These are phyloP conservation scores for Paramecium octaurelia DNA, from an alignment of 73 alveolate genomes.

Conservation along the genomic window DNA sequence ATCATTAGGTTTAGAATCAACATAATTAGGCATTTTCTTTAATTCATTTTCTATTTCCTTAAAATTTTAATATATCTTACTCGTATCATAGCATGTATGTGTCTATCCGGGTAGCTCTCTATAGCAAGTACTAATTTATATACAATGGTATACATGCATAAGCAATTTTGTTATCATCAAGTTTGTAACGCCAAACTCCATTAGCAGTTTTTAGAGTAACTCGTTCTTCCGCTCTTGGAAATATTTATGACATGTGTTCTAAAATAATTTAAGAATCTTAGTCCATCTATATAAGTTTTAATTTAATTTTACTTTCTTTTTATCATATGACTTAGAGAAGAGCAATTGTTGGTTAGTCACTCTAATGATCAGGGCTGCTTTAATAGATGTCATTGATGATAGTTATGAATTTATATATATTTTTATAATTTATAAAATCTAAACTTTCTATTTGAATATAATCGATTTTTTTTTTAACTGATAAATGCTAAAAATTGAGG, in stretches of 20 bases:
- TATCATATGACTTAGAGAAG: background rate
- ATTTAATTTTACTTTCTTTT: background rate
- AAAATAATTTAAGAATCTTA: background rate
- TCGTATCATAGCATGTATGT: background rate
- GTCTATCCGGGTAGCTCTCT: background rate
- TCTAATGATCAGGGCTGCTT: background rate
- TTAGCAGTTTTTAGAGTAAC: slow-evolving; percentile 1
- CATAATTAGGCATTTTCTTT: background rate
- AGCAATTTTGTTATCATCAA: background rate
- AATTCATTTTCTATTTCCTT: slow-evolving; percentile 37
- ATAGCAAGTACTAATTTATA: background rate
- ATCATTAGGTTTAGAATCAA: background rate
- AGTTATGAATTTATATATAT: background rate
- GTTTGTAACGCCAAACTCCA: background rate
- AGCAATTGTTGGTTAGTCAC: background rate
- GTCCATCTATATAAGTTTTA: background rate
- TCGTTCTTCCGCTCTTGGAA: slow-evolving; percentile 36
- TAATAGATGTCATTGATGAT: background rate
- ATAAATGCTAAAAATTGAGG: background rate
- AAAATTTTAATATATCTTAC: background rate
- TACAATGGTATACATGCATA: background rate
- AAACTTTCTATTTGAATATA: background rate
- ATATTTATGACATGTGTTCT: background rate
- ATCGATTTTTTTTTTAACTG: background rate
- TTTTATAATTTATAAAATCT: background rate